Conservation (phyloP, 768 basidiomycete genomes). For the Podaxis sp. region DNA sequence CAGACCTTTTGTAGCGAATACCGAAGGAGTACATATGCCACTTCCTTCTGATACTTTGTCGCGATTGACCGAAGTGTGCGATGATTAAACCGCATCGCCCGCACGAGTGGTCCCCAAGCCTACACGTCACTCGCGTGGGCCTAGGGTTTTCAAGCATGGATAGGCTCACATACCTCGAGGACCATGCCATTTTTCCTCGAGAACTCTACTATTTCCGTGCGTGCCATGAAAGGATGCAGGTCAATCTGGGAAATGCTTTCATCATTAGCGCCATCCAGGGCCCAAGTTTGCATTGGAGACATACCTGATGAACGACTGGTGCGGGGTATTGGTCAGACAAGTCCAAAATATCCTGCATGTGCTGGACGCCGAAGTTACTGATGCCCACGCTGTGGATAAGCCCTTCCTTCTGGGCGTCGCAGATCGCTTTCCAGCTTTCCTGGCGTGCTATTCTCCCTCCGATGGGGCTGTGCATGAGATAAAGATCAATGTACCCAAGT, state of each 20-base stretch:
- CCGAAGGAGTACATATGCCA: constrained; percentile 62
- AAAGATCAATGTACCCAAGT: constrained; percentile 66
- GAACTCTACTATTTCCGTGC: constrained; percentile 54
- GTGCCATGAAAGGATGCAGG: constrained; percentile 68
- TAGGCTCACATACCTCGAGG: constrained; percentile 46
- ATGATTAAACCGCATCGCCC: constrained; percentile 62
- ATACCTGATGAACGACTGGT: constrained; percentile 60
- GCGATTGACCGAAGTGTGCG: constrained; percentile 43
- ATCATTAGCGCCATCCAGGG: not conserved
- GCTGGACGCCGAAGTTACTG: constrained; percentile 54
- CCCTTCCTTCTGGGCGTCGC: constrained; percentile 59
- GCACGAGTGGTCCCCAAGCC: constrained; percentile 74
- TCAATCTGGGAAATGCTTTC: constrained; percentile 33
- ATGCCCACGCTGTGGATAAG: constrained; percentile 60
- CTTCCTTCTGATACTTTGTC: constrained; percentile 49
- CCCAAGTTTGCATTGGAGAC: constrained; percentile 7
- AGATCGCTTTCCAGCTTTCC: constrained; percentile 63
- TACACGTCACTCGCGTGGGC: constrained; percentile 20
- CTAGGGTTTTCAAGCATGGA: not conserved
- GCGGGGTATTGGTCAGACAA: constrained; percentile 34
- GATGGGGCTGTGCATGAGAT: constrained; percentile 66
- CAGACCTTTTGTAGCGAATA: constrained; percentile 74
- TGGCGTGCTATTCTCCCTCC: constrained; percentile 52
- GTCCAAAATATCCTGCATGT: constrained; percentile 49
- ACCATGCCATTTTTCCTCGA: constrained; percentile 54